Evolutionary conservation across 495 filamentous ascomycete species (phyloP).

Genomic region (Aspergillus bridgeri): DNA sequence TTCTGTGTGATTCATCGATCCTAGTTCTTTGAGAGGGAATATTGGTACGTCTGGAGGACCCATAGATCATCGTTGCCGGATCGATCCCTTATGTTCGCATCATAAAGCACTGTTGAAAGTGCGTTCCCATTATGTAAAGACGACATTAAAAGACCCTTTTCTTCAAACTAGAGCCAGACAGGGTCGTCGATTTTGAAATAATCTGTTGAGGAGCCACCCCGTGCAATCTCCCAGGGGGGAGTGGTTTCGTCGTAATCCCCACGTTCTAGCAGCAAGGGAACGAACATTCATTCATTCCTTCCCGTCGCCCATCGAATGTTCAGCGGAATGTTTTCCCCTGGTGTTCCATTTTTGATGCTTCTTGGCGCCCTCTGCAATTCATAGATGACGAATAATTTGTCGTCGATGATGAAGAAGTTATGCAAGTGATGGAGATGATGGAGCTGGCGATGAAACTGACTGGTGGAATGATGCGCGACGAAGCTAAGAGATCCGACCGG

Average conservation of each 20-base stretch:
- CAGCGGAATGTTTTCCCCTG: background rate
- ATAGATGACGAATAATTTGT: background rate
- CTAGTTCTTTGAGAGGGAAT: background rate
- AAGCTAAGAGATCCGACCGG: background rate
- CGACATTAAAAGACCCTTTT: background rate
- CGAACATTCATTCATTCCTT: background rate
- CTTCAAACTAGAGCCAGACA: background rate
- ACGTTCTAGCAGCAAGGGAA: background rate
- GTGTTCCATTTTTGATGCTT: background rate
- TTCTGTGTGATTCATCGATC: background rate
- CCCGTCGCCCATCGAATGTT: background rate
- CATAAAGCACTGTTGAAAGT: background rate
- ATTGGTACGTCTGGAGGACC: background rate
- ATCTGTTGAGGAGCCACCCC: background rate
- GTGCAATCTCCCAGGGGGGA: background rate
- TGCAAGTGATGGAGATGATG: background rate
- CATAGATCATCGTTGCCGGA: background rate
- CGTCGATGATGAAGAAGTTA: background rate
- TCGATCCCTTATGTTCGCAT: background rate
- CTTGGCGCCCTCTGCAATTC: background rate
- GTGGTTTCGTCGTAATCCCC: background rate
- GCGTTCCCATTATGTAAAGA: background rate
- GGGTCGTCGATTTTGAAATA: background rate
- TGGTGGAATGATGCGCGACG: background rate
- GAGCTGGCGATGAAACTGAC: background rate